Evolutionary conservation across 208 protist species (phyloP).

Genomic region (Plasmodiophora brassicae): DNA sequence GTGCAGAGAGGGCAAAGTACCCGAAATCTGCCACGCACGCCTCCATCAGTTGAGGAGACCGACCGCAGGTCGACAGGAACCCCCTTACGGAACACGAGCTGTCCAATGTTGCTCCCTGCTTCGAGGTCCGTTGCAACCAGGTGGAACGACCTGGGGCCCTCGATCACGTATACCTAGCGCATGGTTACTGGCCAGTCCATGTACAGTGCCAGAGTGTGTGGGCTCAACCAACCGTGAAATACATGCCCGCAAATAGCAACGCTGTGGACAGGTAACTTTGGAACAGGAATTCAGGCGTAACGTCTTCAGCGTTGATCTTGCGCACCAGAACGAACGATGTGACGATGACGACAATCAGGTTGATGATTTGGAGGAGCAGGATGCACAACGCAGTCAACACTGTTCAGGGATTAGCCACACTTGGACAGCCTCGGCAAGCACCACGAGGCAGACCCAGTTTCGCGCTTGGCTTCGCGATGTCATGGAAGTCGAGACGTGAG

Average conservation of each 20-base stretch:
- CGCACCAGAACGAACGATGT: conserved; percentile 11
- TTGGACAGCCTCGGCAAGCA: not conserved
- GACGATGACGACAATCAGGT: not conserved
- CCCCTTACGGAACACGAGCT: not conserved
- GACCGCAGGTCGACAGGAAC: too few species aligned
- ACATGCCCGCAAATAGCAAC: conserved; percentile 16
- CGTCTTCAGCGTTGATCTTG: conserved; percentile 26
- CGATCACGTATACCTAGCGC: conserved; percentile 21
- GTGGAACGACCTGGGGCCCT: conserved; percentile 4
- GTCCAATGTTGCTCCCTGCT: not conserved
- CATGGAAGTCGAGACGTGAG: not conserved
- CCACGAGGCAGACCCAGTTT: not conserved
- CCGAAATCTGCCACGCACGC: too few species aligned
- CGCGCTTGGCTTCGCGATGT: not conserved
- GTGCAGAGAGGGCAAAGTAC: conserved; percentile 10
- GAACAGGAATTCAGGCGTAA: conserved; percentile 14
- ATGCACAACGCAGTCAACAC: not conserved
- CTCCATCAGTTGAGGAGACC: too few species aligned
- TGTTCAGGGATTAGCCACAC: not conserved
- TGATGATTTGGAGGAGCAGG: not conserved
- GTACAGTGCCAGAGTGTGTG: too few species aligned
- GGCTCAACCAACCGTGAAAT: too few species aligned
- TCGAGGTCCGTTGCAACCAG: not conserved
- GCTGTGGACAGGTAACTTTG: not conserved
- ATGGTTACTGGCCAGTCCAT: too few species aligned